phyloP scores from a whole-genome alignment of 345 rosid species.

The Combretum micranthum region DNA sequence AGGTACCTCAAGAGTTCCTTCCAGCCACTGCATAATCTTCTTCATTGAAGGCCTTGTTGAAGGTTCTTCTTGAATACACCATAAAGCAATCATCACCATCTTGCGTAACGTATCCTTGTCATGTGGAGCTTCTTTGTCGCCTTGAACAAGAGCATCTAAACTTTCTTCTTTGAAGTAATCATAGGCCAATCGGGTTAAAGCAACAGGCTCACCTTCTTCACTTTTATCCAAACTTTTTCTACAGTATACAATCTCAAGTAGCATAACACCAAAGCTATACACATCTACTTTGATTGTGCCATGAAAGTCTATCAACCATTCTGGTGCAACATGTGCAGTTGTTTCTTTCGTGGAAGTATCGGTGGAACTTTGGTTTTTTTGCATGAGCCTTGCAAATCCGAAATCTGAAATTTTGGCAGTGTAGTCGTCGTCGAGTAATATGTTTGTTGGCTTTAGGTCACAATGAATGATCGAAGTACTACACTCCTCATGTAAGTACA shows the following conservation, averaged over 20 bases:
- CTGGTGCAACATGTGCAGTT: slow-evolving; percentile 27
- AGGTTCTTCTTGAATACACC: slow-evolving; percentile 46
- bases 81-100: slow-evolving; percentile 30
- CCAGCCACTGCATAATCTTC: slow-evolving; percentile 42
- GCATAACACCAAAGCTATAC: slow-evolving; percentile 25
- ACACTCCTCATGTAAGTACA: slow-evolving; percentile 35
- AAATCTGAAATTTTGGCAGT: slow-evolving; percentile 24
- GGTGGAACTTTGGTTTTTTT: slow-evolving; percentile 15
- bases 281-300: slow-evolving; percentile 19
- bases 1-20: slow-evolving; percentile 28
- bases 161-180: slow-evolving; percentile 30
- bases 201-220: slow-evolving; percentile 22
- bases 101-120: slow-evolving; percentile 11
- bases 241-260: slow-evolving; percentile 23
- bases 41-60: slow-evolving; percentile 35
- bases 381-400: slow-evolving; percentile 37
- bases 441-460: slow-evolving; percentile 36
- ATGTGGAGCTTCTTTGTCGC: slow-evolving; percentile 9
- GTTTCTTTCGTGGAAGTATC: slow-evolving; percentile 20
- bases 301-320: slow-evolving; percentile 20
- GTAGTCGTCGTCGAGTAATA: slow-evolving; percentile 19
- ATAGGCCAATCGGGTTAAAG: slow-evolving; percentile 36
- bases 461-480: slow-evolving; percentile 31
- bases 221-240: slow-evolving; percentile 5
- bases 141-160: slow-evolving; percentile 20